These are phyloP conservation scores for Clarireedia hainanense DNA, from an alignment of 2,329 filamentous ascomycete species.

Conservation along the genomic window DNA sequence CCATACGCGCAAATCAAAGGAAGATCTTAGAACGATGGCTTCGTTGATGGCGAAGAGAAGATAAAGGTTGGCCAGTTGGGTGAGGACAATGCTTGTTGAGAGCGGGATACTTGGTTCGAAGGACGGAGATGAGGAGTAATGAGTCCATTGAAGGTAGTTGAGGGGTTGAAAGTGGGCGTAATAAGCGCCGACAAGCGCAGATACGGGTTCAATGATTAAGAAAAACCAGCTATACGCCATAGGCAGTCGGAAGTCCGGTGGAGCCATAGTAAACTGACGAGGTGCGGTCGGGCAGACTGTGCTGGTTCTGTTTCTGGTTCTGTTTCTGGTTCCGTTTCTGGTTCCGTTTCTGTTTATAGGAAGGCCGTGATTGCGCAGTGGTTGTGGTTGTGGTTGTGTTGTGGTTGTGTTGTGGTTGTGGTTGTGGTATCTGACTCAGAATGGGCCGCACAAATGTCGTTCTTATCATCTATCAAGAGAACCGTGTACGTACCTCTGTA, in stretches of 20 bases:
- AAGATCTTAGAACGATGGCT: constrained; percentile 64
- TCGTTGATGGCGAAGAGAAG: constrained; percentile 71
- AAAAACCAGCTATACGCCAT: constrained; percentile 64
- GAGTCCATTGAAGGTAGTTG: constrained; percentile 57
- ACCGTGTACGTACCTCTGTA: too few species aligned
- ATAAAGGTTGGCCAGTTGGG: constrained; percentile 73
- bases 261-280: not conserved
- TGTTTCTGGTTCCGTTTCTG: too few species aligned
- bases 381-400: too few species aligned
- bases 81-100: constrained; percentile 58
- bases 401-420: too few species aligned
- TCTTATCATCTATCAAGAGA: not conserved
- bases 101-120: constrained; percentile 37
- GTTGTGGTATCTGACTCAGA: not conserved
- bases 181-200: constrained; percentile 44
- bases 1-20: constrained; percentile 64
- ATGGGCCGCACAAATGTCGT: not conserved
- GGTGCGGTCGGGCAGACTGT: too few species aligned
- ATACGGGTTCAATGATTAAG: constrained; percentile 59
- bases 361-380: too few species aligned
- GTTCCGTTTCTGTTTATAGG: too few species aligned
- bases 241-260: constrained; percentile 43
- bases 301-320: too few species aligned
- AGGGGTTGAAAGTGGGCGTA: constrained; percentile 42
- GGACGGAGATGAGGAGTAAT: constrained; percentile 32